Evolutionary conservation across 495 filamentous ascomycete species (phyloP).

Genomic region (Aspergillus leporis): DNA sequence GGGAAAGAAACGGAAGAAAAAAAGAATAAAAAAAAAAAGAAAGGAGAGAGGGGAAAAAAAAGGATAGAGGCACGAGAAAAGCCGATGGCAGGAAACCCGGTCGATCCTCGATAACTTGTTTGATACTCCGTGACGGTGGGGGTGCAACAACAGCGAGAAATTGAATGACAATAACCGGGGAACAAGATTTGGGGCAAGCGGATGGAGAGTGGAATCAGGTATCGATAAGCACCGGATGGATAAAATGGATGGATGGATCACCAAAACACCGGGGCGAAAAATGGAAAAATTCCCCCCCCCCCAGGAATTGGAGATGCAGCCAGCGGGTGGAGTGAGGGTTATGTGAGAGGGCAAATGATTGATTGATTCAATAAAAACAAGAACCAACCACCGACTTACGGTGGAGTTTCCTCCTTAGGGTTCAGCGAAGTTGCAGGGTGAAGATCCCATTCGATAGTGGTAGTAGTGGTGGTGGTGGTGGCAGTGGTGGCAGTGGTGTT

Average conservation of each 20-base stretch:
- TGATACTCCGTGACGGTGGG: not conserved
- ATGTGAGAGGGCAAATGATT: not conserved
- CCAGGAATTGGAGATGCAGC: not conserved
- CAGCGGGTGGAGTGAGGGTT: not conserved
- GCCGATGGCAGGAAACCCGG: conserved; percentile 2
- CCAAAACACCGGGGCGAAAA: not conserved
- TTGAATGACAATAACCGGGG: conserved; percentile 8
- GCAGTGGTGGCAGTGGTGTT: not conserved
- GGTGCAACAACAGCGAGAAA: not conserved
- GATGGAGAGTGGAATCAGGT: not conserved
- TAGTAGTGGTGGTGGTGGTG: not conserved
- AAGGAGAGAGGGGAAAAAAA: conserved; percentile 9
- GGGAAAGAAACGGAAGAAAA: conserved; percentile 9
- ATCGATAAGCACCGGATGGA: not conserved
- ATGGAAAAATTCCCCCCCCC: not conserved
- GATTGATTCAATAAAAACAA: not conserved
- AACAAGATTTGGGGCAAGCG: conserved; percentile 7
- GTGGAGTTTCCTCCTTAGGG: not conserved
- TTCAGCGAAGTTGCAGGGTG: not conserved
- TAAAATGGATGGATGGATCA: conserved; percentile 1
- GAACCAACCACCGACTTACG: conserved; percentile 1
- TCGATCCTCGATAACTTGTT: not conserved
- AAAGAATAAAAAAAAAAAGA: conserved; percentile 8
- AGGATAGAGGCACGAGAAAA: not conserved
- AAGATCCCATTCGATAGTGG: too few relatives aligned